phyloP scores from a whole-genome alignment of 176 grass and related monocot genomes.

The Ensete ventricosum region DNA sequence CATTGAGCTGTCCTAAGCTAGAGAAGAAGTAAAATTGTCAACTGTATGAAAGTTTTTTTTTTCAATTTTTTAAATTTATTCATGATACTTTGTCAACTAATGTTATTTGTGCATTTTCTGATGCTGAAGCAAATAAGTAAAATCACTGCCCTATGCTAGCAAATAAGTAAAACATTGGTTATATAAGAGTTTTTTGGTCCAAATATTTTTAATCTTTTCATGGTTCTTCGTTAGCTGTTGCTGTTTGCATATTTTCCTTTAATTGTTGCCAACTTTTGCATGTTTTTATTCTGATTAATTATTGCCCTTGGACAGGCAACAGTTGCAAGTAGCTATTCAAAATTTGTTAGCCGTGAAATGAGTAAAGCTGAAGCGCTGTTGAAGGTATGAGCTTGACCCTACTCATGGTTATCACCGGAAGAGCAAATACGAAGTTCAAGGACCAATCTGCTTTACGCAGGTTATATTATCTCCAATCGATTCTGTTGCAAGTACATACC shows the following conservation, averaged over 20 bases:
- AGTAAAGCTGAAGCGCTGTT: constrained; percentile 99
- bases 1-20: no score
- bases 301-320: constrained; percentile 39
- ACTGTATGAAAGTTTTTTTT: no score
- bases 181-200: background rate
- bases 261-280: no score
- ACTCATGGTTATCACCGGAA: background rate
- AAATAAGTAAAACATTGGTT: background rate
- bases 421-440: background rate
- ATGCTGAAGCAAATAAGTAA: no score
- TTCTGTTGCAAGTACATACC: constrained; percentile 94
- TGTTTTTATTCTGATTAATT: no score
- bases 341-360: constrained; percentile 98
- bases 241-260: no score
- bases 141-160: background rate
- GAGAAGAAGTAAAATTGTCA: no score
- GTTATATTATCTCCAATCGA: constrained; percentile 97
- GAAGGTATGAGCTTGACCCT: constrained; percentile 48
- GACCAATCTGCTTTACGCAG: constrained; percentile 25
- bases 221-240: background rate
- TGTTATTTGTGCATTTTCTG: no score
- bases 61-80: no score
- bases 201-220: background rate
- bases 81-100: no score
- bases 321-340: constrained; percentile 70